Evolutionary conservation across 2,329 filamentous ascomycete species (phyloP).

Genomic region (Monosporascus sp.): DNA sequence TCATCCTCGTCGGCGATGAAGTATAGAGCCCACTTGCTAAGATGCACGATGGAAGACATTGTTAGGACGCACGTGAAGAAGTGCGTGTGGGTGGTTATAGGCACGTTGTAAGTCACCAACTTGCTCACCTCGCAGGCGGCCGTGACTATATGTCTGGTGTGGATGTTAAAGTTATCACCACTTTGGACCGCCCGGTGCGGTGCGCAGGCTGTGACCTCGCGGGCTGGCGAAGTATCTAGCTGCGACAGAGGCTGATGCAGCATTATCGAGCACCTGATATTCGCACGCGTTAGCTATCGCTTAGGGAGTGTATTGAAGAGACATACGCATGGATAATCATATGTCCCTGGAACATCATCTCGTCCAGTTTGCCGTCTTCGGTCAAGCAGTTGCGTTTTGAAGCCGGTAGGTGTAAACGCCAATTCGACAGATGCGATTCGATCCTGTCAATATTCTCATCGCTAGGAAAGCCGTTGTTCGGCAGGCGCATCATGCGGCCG

Average conservation of each 20-base stretch:
- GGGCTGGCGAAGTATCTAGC: conserved; percentile 56
- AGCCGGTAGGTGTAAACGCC: conserved; percentile 71
- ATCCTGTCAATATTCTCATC: conserved; percentile 48
- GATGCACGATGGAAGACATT: conserved; percentile 72
- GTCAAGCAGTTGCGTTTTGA: conserved; percentile 66
- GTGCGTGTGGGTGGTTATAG: conserved; percentile 68
- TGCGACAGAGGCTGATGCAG: conserved; percentile 77
- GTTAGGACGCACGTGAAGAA: conserved; percentile 81
- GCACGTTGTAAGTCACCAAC: conserved; percentile 67
- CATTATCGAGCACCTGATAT: conserved; percentile 56
- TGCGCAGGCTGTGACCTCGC: conserved; percentile 60
- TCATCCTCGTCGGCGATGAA: conserved; percentile 59
- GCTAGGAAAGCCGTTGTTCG: conserved; percentile 44
- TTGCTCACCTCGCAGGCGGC: conserved; percentile 73
- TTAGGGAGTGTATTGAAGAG: not conserved
- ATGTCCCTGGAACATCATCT: conserved; percentile 87
- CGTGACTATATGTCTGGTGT: conserved; percentile 75
- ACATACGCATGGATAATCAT: conserved; percentile 63
- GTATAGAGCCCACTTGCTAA: conserved; percentile 70
- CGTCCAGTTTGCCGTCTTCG: conserved; percentile 68
- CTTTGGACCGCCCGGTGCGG: conserved; percentile 48
- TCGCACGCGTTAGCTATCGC: conserved; percentile 1
- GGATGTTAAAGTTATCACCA: conserved; percentile 52
- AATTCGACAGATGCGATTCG: conserved; percentile 58
- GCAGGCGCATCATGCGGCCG: conserved; percentile 63